Conservation (phyloP, 176 grass and related monocot species). For the Eremochloa ophiuroides region DNA sequence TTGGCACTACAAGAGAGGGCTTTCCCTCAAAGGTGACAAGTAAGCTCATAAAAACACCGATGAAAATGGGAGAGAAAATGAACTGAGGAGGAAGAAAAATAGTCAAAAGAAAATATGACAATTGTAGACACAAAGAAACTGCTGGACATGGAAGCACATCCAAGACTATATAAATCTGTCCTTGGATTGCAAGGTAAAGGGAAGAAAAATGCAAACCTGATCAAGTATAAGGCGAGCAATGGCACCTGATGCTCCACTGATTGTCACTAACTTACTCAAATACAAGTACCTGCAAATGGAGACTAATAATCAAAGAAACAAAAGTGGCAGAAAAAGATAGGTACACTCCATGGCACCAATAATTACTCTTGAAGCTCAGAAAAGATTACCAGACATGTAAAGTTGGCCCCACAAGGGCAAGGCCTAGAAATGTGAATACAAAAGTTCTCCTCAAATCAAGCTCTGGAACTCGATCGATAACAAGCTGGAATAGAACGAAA, state of each 20-base stretch:
- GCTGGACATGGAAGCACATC: not conserved
- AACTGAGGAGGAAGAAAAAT: conserved; percentile 39
- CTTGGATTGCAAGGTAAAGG: not conserved
- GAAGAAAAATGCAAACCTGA: conserved; percentile 42
- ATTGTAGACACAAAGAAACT: not conserved
- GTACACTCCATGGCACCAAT: not conserved
- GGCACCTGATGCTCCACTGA: conserved; percentile 61
- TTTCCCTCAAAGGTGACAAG: conserved; percentile 78
- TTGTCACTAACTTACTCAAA: conserved; percentile 77
- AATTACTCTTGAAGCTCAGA: conserved; percentile 1
- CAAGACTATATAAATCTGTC: not conserved
- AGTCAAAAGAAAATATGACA: conserved; percentile 15
- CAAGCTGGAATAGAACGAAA: conserved; percentile 49
- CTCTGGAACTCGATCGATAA: conserved; percentile 54
- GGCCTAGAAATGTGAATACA: conserved; percentile 84
- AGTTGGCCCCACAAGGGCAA: conserved; percentile 70
- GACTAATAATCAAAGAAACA: conserved; percentile 24
- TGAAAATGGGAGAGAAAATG: conserved; percentile 85
- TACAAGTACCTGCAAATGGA: conserved; percentile 71
- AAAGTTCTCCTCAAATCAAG: conserved; percentile 79
- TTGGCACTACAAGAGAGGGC: conserved; percentile 69
- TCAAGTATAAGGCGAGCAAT: conserved; percentile 72
- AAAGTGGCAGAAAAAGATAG: not conserved
- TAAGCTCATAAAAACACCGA: conserved; percentile 81
- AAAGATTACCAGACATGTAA: conserved; percentile 77